Conservation (phyloP, 805 yeast species). For the Isabelozyma rhagii region DNA sequence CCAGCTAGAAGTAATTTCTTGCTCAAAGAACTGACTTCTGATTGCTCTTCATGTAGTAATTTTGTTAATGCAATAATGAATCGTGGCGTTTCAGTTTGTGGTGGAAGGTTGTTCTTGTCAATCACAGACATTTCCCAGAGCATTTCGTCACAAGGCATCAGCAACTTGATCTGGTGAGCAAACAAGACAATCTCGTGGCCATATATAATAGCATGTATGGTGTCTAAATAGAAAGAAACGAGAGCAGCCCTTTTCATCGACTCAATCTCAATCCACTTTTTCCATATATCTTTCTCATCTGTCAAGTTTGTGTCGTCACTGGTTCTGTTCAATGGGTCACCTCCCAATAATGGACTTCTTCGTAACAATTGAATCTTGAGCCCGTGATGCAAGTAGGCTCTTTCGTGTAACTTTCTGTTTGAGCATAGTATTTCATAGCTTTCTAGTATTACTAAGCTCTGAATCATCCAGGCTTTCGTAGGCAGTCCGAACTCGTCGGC, state of each 20-base stretch:
- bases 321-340: constrained; percentile 31
- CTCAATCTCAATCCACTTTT: constrained; percentile 39
- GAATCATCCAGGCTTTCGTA: constrained; percentile 81
- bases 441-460: constrained; percentile 65
- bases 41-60: constrained; percentile 16
- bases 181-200: constrained; percentile 24
- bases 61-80: constrained; percentile 7
- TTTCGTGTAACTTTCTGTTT: constrained; percentile 63
- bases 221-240: constrained; percentile 36
- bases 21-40: constrained; percentile 20
- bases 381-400: constrained; percentile 84
- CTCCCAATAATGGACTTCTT: constrained; percentile 32
- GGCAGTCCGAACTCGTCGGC: too few relatives aligned
- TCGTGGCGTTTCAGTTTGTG: constrained; percentile 22
- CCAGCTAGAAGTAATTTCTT: constrained; percentile 16
- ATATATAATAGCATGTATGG: constrained; percentile 32
- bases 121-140: constrained; percentile 25
- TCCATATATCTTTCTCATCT: too few relatives aligned
- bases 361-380: constrained; percentile 39
- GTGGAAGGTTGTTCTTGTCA: constrained; percentile 8
- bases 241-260: constrained; percentile 29
- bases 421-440: constrained; percentile 70
- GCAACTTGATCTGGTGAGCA: constrained; percentile 25
- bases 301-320: constrained; percentile 12
- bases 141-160: constrained; percentile 26